A percentile compares a stretch with the other conserved stretches of the same genome.
Conservation (phyloP, 225 moss, liverwort and hornwort genomes). For the Straminergon stramineum region DNA sequence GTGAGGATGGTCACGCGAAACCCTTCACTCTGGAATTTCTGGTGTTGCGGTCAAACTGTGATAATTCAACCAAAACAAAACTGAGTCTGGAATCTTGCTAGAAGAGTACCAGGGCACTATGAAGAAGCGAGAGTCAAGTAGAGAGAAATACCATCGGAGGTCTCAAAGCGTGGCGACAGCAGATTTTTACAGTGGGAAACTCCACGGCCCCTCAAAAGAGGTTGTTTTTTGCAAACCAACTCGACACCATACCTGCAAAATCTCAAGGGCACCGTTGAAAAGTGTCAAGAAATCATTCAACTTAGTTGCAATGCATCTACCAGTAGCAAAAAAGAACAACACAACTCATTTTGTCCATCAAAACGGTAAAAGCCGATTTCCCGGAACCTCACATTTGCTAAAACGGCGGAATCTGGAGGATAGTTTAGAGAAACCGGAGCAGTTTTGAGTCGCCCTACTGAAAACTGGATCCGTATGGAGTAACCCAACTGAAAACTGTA, state of each 20-base stretch:
- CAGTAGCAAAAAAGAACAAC: not conserved
- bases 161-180: slow-evolving; percentile 92
- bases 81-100: not conserved
- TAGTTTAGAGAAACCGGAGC: not conserved
- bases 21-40: not conserved
- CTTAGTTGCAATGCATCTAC: not conserved
- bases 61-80: not conserved
- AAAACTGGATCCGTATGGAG: not conserved
- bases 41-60: not conserved
- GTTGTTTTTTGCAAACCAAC: slow-evolving; percentile 89
- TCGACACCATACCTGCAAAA: slow-evolving; percentile 91
- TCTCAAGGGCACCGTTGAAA: not conserved
- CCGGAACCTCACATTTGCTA: not conserved
- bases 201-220: slow-evolving; percentile 90
- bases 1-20: not conserved
- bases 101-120: not conserved
- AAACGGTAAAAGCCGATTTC: not conserved
- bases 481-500: not conserved
- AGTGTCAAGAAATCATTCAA: not conserved
- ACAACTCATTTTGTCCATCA: not conserved
- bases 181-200: slow-evolving; percentile 98
- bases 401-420: not conserved
- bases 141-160: slow-evolving; percentile 57
- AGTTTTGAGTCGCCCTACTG: not conserved
- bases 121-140: not conserved